These are phyloP conservation scores for Tetracladium maxilliforme DNA, from an alignment of 2,329 filamentous ascomycete genomes.

Conservation along the genomic window DNA sequence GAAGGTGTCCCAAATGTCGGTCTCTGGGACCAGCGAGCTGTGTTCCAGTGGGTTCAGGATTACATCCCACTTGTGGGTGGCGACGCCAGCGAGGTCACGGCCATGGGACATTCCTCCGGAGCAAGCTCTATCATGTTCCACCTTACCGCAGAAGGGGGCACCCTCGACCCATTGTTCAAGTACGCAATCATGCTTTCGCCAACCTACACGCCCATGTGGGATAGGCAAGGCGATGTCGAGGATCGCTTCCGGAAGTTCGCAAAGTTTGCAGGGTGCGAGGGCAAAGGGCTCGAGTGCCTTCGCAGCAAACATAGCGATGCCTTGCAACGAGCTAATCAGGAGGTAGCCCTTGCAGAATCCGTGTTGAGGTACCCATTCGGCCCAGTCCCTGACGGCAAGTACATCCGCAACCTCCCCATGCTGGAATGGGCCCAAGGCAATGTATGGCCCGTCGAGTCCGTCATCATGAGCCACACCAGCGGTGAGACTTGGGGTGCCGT, in stretches of 20 bases:
- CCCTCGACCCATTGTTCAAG: conserved; percentile 25
- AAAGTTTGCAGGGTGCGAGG: conserved; percentile 14
- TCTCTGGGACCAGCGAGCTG: conserved; percentile 25
- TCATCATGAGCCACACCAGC: conserved; percentile 17
- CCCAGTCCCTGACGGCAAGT: conserved; percentile 16
- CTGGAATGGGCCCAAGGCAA: conserved; percentile 16
- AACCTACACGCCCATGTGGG: conserved; percentile 3
- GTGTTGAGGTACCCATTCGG: conserved; percentile 15
- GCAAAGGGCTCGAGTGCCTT: conserved; percentile 16
- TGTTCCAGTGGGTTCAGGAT: conserved; percentile 31
- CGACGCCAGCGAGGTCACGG: conserved; percentile 27
- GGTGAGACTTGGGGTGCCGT: conserved; percentile 18
- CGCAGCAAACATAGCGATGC: conserved; percentile 8
- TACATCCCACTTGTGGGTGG: conserved; percentile 29
- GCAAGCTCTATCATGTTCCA: conserved; percentile 34
- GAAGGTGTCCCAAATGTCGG: conserved; percentile 26
- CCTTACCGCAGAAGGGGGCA: conserved; percentile 26
- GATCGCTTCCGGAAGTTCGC: conserved; percentile 11
- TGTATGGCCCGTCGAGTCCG: conserved; percentile 15
- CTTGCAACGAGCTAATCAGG: conserved; percentile 12
- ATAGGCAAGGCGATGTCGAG: conserved; percentile 7
- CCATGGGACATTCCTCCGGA: conserved; percentile 34
- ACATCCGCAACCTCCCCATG: conserved; percentile 15
- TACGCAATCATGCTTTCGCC: conserved; percentile 17
- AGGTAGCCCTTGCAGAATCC: conserved; percentile 9